phyloP scores from a whole-genome alignment of 1,139 yeast species.

The Protomyces pachydermus region DNA sequence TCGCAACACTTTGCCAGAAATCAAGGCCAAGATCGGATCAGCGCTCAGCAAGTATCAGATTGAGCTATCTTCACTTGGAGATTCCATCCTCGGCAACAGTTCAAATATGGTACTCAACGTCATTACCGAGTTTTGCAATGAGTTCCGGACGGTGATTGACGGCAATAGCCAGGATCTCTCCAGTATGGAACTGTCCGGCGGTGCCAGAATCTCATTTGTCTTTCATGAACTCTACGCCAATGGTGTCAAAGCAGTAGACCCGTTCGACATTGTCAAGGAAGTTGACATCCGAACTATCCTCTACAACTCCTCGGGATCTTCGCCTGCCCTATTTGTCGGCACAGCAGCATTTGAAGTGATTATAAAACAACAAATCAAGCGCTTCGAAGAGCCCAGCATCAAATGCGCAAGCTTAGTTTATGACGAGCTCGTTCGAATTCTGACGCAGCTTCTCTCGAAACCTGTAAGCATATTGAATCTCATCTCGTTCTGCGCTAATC shows the following conservation, averaged over 20 bases:
- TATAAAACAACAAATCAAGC: conserved; percentile 87
- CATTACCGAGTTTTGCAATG: conserved; percentile 89
- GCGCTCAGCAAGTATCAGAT: conserved; percentile 81
- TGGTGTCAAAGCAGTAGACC: conserved; percentile 89
- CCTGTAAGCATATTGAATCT: conserved; percentile 40
- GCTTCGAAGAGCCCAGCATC: conserved; percentile 90
- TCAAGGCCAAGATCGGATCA: conserved; percentile 82
- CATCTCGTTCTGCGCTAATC: not conserved
- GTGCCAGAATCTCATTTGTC: conserved; percentile 96
- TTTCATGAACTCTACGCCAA: conserved; percentile 94
- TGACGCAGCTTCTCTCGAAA: conserved; percentile 75
- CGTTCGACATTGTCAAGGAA: conserved; percentile 95
- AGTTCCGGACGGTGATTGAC: conserved; percentile 82
- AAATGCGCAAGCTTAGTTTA: conserved; percentile 86
- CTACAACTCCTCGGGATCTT: conserved; percentile 92
- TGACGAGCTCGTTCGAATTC: conserved; percentile 87
- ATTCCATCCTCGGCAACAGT: conserved; percentile 79
- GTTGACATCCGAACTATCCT: conserved; percentile 91
- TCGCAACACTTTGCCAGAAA: conserved; percentile 91
- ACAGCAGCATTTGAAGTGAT: conserved; percentile 95
- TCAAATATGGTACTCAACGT: conserved; percentile 83
- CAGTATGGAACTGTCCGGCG: conserved; percentile 84
- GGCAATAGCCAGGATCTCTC: conserved; percentile 91
- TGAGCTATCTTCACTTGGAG: conserved; percentile 68
- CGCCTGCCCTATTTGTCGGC: conserved; percentile 96